Evolutionary conservation across 345 rosid genomes (phyloP).

Genomic region (Dimocarpus longan): DNA sequence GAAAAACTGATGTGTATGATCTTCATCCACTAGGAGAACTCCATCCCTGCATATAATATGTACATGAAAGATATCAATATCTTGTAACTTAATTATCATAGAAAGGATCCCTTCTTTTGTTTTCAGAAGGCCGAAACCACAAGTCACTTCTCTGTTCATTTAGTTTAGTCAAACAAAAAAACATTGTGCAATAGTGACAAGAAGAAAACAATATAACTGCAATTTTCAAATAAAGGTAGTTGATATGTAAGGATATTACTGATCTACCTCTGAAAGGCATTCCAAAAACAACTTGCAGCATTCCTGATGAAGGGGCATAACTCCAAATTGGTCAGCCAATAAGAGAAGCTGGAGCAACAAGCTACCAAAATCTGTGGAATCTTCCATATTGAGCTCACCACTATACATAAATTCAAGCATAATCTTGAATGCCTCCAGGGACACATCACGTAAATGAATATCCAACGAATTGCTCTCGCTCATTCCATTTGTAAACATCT

Average conservation of each 20-base stretch:
- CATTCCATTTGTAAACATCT: slow-evolving; percentile 99
- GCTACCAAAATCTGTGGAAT: slow-evolving; percentile 57
- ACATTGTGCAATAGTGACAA: slow-evolving; percentile 33
- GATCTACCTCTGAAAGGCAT: slow-evolving; percentile 85
- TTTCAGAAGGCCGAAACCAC: slow-evolving; percentile 70
- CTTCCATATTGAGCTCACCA: slow-evolving; percentile 71
- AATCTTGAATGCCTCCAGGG: slow-evolving; percentile 70
- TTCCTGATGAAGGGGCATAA: slow-evolving; percentile 85
- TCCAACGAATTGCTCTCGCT: slow-evolving; percentile 74
- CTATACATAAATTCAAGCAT: slow-evolving; percentile 90
- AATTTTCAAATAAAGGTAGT: slow-evolving; percentile 14
- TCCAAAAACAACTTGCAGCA: slow-evolving; percentile 93
- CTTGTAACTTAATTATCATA: slow-evolving; percentile 43
- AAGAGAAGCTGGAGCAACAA: slow-evolving; percentile 82
- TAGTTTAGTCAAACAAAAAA: slow-evolving; percentile 47
- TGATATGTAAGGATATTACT: slow-evolving; percentile 26
- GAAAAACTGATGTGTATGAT: slow-evolving; percentile 81
- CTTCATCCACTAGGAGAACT: slow-evolving; percentile 86
- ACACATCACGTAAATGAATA: slow-evolving; percentile 68
- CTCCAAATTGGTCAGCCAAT: slow-evolving; percentile 87
- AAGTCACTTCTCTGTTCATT: slow-evolving; percentile 66
- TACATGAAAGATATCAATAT: slow-evolving; percentile 89
- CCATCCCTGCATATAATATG: slow-evolving; percentile 98
- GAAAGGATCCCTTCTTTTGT: slow-evolving; percentile 67
- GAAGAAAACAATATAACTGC: slow-evolving; percentile 11